phyloP scores from a whole-genome alignment of 805 yeast genomes.

The Lipomyces sp. region DNA sequence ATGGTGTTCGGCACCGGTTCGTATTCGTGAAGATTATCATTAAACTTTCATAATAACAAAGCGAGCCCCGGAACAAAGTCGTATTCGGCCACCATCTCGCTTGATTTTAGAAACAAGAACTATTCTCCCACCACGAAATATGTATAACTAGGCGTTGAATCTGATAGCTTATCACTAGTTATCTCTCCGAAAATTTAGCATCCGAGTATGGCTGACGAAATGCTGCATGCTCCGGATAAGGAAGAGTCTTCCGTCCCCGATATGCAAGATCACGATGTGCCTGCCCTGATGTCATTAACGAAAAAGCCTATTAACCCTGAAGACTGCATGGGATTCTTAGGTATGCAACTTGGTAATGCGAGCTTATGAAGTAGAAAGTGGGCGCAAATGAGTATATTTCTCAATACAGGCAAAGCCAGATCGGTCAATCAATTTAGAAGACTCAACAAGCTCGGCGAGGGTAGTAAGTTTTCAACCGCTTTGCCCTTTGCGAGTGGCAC shows the following conservation, averaged over 20 bases:
- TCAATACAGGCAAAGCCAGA: slow-evolving; percentile 1
- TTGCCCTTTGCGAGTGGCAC: background rate
- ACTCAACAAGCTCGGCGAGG: slow-evolving; percentile 22
- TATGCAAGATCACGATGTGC: background rate
- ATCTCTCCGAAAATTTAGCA: too few relatives aligned
- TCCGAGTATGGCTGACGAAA: too few relatives aligned
- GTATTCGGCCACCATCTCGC: too few relatives aligned
- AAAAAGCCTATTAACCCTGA: slow-evolving; percentile 2
- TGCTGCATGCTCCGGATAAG: too few relatives aligned
- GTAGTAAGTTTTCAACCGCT: slow-evolving; percentile 12
- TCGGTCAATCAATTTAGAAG: slow-evolving; percentile 7
- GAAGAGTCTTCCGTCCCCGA: too few relatives aligned
- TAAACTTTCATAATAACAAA: too few relatives aligned
- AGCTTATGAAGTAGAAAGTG: background rate
- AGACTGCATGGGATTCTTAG: slow-evolving; percentile 6
- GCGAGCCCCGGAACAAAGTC: too few relatives aligned
- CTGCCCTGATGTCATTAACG: slow-evolving; percentile 7
- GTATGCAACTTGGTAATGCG: slow-evolving; percentile 3
- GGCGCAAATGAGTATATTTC: background rate
- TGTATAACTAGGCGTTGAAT: too few relatives aligned
- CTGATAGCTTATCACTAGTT: too few relatives aligned
- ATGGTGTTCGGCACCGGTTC: background rate
- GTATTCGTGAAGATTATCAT: too few relatives aligned
- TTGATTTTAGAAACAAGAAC: too few relatives aligned
- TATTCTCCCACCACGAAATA: too few relatives aligned